Conservation (phyloP, 306 rosid genomes). For the Lathyrus oleraceus region DNA sequence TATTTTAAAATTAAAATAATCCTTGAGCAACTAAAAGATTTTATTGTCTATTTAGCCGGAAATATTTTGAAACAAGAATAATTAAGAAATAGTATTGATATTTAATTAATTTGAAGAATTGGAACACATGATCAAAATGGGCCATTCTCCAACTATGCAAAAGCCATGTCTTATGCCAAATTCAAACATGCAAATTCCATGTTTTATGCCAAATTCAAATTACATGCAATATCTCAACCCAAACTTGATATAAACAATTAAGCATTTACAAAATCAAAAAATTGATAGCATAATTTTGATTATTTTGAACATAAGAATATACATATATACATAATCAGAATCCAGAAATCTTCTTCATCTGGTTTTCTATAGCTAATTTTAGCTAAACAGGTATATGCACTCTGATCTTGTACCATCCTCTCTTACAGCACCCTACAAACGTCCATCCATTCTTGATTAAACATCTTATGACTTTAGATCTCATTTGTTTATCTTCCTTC, state of each 20-base stretch:
- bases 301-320: too few relatives aligned
- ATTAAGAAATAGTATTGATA: too few relatives aligned
- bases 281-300: too few relatives aligned
- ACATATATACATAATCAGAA: background rate
- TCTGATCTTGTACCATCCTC: slow-evolving; percentile 43
- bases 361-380: background rate
- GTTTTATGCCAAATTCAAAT: too few relatives aligned
- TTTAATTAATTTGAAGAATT: background rate
- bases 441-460: slow-evolving; percentile 23
- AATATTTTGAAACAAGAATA: too few relatives aligned
- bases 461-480: background rate
- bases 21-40: too few relatives aligned
- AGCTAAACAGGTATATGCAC: slow-evolving; percentile 11
- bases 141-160: too few relatives aligned
- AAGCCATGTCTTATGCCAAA: too few relatives aligned
- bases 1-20: too few relatives aligned
- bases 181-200: background rate
- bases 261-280: too few relatives aligned
- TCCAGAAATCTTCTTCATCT: background rate
- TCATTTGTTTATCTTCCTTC: slow-evolving; percentile 1
- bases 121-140: background rate
- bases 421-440: slow-evolving; percentile 36
- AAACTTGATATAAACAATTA: background rate
- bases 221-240: background rate
- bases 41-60: too few relatives aligned